Base-by-base conservation (phyloP, 257 asterid species). In the Petunia secreta region DNA sequence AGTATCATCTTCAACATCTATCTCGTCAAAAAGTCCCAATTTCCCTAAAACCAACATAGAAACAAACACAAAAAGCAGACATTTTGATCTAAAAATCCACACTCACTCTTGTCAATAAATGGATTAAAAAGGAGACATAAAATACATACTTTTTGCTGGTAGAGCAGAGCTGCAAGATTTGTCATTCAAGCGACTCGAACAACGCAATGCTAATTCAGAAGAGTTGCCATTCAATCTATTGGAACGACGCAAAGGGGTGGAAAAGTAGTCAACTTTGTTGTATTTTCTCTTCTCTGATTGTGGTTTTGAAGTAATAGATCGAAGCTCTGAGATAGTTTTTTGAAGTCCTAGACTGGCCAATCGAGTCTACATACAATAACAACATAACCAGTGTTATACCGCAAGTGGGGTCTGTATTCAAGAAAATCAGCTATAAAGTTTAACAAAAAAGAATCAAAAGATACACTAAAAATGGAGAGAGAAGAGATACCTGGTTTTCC, bases 141-240 rank as follows among this genome's bases (percentile, higher is more conserved):
- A 25, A 71, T 25, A 71, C 52, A 53, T 14, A 88, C 91, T 91
- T 84, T 63, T 79, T 16, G 79, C 40, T n/a, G 86, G 68, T 25
- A 84, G 81, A 3, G 9, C 37, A 2, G 78, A 46, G 59, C 8
- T 3, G 77, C 80, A n/a, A 37, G 87, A 59, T 64, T 71, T 88
- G 64, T 88, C 88, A 0, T 66, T 83, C 86, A 91, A 85, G 41
- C 98, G 91, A 83, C 85, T 55, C 3, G 97, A 94, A 59, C 93
- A 94, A 79, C 96, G 97, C 84, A 92, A 83, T 4, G 2, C 46
- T 37, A 2, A 44, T 44, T 68, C 75, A 1, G 91, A 40, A 1
- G 97, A 83, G 53, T 82, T 83, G 44, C 92, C 65, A 11, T 79
- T 79, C 73, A 79, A 79, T 38, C 83, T 75, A 80, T 63, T 60